Evolutionary conservation across 2,329 filamentous ascomycete genomes (phyloP).

Genomic region (Cercospora citrullina): DNA sequence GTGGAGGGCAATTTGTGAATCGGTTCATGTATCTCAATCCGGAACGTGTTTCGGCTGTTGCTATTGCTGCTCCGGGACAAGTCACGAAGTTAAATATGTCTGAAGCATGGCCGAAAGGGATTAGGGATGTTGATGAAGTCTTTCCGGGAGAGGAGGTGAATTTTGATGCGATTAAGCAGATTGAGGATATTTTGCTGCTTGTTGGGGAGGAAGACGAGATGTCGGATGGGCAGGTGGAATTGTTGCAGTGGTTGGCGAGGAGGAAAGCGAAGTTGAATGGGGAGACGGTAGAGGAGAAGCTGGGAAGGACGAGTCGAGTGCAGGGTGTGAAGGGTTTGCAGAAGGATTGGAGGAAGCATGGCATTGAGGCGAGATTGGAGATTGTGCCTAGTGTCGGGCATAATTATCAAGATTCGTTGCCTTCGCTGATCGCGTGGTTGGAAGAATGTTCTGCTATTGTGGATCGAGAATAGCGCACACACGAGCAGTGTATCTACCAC

Average conservation of each 20-base stretch:
- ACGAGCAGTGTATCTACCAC: too few relatives aligned
- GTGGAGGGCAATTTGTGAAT: slow-evolving; percentile 22
- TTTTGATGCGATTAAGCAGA: slow-evolving; percentile 6
- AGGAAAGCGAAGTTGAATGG: not conserved
- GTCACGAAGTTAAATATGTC: slow-evolving; percentile 12
- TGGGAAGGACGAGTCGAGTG: slow-evolving; percentile 7
- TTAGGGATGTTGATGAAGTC: not conserved
- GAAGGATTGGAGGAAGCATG: slow-evolving; percentile 16
- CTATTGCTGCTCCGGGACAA: slow-evolving; percentile 17
- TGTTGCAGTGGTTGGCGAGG: slow-evolving; percentile 13
- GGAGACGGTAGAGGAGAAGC: slow-evolving; percentile 3
- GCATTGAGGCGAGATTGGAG: slow-evolving; percentile 15
- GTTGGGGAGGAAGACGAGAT: slow-evolving; percentile 16
- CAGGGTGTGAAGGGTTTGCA: slow-evolving; percentile 12
- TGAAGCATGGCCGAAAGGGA: slow-evolving; percentile 18
- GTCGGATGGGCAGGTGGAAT: slow-evolving; percentile 6
- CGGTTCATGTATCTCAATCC: slow-evolving; percentile 20
- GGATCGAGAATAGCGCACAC: not conserved
- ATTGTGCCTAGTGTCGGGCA: slow-evolving; percentile 18
- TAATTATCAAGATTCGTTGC: slow-evolving; percentile 8
- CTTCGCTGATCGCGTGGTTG: slow-evolving; percentile 1
- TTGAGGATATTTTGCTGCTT: slow-evolving; percentile 9
- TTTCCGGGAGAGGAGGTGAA: slow-evolving; percentile 13
- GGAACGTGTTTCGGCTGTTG: slow-evolving; percentile 15
- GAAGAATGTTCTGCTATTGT: not conserved